Percentiles rank a stretch among this genome's conserved stretches.
Evolutionary conservation across 2,329 filamentous ascomycete genomes (phyloP).

Genomic region (Curvularia spicifera): DNA sequence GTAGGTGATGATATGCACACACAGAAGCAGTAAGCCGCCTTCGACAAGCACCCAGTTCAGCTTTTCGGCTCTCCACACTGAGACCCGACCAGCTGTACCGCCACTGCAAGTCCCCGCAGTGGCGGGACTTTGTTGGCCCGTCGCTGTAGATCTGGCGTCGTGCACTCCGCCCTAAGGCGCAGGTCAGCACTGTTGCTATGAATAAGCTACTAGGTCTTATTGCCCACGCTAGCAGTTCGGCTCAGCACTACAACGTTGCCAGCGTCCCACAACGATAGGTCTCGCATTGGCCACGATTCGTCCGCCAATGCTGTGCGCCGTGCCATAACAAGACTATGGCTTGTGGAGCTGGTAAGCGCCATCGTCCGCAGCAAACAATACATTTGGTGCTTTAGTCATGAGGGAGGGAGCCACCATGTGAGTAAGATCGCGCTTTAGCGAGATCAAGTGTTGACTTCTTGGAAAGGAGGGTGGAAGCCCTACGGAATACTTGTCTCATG

Average conservation of each 20-base stretch:
- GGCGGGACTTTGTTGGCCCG: conserved; percentile 3
- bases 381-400: not conserved
- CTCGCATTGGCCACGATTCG: not conserved
- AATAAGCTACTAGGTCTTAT: not conserved
- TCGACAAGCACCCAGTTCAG: not conserved
- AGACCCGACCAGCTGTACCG: conserved; percentile 1
- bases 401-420: not conserved
- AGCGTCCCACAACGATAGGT: not conserved
- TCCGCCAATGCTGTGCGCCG: conserved; percentile 3
- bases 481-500: not conserved
- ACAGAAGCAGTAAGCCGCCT: not conserved
- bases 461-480: not conserved
- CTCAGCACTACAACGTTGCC: not conserved
- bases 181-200: not conserved
- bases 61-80: conserved; percentile 4
- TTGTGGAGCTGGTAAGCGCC: not conserved
- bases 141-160: conserved; percentile 7
- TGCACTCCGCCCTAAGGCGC: conserved; percentile 3
- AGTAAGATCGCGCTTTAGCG: not conserved
- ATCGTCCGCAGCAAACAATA: not conserved
- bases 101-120: not conserved
- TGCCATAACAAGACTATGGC: not conserved
- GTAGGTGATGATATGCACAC: not conserved
- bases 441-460: not conserved
- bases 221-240: not conserved